These are phyloP conservation scores for Paxillus involutus DNA, from an alignment of 768 basidiomycete genomes.

Conservation along the genomic window DNA sequence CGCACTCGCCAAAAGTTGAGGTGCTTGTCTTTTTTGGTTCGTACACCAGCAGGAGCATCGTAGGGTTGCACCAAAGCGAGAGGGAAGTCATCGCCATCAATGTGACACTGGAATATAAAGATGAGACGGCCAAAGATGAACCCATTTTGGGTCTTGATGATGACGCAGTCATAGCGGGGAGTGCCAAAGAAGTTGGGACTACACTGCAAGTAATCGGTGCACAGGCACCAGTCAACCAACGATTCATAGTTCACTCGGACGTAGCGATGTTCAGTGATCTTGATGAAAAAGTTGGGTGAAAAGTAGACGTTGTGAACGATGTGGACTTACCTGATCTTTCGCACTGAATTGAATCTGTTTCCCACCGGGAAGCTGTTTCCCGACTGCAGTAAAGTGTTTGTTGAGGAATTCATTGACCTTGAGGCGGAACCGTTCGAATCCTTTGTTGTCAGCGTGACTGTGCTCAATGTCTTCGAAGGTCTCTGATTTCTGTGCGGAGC, in stretches of 20 bases:
- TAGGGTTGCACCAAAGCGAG: background rate
- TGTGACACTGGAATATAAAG: conserved; percentile 15
- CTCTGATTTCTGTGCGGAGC: background rate
- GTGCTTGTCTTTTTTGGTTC: too few relatives aligned
- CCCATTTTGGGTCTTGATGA: conserved; percentile 16
- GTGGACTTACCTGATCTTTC: background rate
- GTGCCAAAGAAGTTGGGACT: conserved; percentile 29
- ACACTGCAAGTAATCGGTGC: conserved; percentile 27
- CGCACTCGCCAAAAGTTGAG: too few relatives aligned
- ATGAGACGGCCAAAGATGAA: conserved; percentile 18
- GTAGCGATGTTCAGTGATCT: conserved; percentile 26
- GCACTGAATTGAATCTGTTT: conserved; percentile 3
- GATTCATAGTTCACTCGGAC: conserved; percentile 29
- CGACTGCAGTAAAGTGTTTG: background rate
- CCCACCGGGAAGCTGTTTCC: too few relatives aligned
- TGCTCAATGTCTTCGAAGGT: background rate
- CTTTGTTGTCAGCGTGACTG: background rate
- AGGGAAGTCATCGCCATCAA: conserved; percentile 1
- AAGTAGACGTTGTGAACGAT: background rate
- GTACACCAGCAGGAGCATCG: too few relatives aligned
- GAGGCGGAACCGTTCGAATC: too few relatives aligned
- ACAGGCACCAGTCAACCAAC: conserved; percentile 25
- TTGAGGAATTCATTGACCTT: conserved; percentile 3
- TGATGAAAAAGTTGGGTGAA: background rate
- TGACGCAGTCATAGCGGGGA: conserved; percentile 28